Percentiles rank a stretch among this genome's conserved stretches.
Evolutionary conservation across 306 rosid genomes (phyloP).

Genomic region (Casuarina cunninghamiana): DNA sequence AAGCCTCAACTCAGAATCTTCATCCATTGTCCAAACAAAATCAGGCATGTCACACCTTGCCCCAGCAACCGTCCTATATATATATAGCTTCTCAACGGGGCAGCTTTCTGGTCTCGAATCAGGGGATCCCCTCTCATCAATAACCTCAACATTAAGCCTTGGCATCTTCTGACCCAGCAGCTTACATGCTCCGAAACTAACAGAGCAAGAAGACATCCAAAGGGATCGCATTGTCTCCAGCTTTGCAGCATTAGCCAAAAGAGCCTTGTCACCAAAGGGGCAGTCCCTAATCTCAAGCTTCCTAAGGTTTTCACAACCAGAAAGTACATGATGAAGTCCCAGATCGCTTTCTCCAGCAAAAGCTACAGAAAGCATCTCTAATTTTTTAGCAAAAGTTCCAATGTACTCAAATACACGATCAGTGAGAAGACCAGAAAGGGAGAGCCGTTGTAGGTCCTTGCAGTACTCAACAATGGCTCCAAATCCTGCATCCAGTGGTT

Average conservation of each 20-base stretch:
- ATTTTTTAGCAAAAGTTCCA: constrained; percentile 74
- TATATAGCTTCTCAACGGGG: constrained; percentile 87
- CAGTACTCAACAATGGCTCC: constrained; percentile 98
- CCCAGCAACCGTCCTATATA: constrained; percentile 80
- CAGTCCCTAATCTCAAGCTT: constrained; percentile 99
- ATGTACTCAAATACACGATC: constrained; percentile 81
- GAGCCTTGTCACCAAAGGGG: constrained; percentile 98
- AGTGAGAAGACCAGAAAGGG: constrained; percentile 85
- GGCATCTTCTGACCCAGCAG: constrained; percentile 86
- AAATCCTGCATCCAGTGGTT: constrained; percentile 82
- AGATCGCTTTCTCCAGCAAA: constrained; percentile 94
- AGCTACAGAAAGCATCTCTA: constrained; percentile 96
- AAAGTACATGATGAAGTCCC: constrained; percentile 87
- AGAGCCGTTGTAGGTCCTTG: constrained; percentile 82
- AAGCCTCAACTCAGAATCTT: constrained; percentile 47
- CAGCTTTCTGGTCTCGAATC: constrained; percentile 66
- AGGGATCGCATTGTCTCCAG: constrained; percentile 99
- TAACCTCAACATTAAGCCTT: constrained; percentile 89
- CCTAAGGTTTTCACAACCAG: constrained; percentile 94
- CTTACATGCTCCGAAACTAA: constrained; percentile 95
- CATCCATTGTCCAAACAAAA: constrained; percentile 79
- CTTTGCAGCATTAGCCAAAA: constrained; percentile 97
- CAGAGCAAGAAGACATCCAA: constrained; percentile 99
- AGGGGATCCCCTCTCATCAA: constrained; percentile 92
- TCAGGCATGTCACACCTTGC: constrained; percentile 84